These are phyloP conservation scores for Rubia balearica DNA, from an alignment of 305 asterid genomes.

Conservation along the genomic window DNA sequence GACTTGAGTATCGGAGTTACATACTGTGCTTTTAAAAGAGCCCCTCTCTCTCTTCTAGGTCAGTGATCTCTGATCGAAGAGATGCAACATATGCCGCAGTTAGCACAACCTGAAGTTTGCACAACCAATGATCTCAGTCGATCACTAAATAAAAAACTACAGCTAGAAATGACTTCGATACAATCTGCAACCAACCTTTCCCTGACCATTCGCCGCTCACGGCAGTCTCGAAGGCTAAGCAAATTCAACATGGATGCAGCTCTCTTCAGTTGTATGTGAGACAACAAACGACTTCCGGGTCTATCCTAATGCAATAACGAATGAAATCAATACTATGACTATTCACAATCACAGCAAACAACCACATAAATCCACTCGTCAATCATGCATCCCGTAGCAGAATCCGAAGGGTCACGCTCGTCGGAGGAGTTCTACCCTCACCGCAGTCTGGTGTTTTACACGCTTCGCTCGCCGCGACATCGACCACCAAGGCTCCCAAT, in stretches of 20 bases:
- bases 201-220: slow-evolving; percentile 69
- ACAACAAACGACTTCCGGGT: slow-evolving; percentile 34
- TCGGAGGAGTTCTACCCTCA: too few relatives aligned
- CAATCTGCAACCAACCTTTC: slow-evolving; percentile 43
- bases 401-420: too few relatives aligned
- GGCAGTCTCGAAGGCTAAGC: slow-evolving; percentile 55
- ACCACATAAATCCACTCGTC: too few relatives aligned
- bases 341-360: not conserved
- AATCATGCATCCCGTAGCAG: too few relatives aligned
- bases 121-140: not conserved
- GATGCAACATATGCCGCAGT: slow-evolving; percentile 82
- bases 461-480: too few relatives aligned
- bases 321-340: not conserved
- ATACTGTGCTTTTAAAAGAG: slow-evolving; percentile 85
- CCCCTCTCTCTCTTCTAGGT: slow-evolving; percentile 71
- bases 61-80: slow-evolving; percentile 74
- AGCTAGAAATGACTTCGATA: not conserved
- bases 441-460: too few relatives aligned
- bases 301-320: slow-evolving; percentile 40
- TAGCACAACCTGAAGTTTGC: slow-evolving; percentile 52
- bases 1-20: slow-evolving; percentile 20
- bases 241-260: slow-evolving; percentile 66
- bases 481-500: too few relatives aligned
- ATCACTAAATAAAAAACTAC: not conserved
- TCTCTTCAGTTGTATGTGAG: slow-evolving; percentile 37